A percentile compares a stretch with the other conserved stretches of the same genome.
Evolutionary conservation across 768 basidiomycete species (phyloP).

Genomic region (Calocera cornea): DNA sequence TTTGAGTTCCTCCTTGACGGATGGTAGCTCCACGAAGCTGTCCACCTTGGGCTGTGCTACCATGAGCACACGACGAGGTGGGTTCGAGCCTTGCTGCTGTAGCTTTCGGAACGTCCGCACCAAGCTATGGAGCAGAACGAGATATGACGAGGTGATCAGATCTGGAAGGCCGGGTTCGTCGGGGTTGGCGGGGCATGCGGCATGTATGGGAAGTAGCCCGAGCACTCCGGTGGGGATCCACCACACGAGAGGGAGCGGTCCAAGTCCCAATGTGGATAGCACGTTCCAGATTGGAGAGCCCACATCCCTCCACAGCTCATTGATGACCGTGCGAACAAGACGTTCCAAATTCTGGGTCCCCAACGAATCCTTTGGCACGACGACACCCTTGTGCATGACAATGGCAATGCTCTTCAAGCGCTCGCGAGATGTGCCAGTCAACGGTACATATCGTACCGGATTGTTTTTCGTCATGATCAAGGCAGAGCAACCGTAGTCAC

Average conservation of each 20-base stretch:
- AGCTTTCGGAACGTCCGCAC: neutral
- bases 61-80: neutral
- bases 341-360: neutral
- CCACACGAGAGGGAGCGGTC: slow-evolving; percentile 1
- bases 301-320: neutral
- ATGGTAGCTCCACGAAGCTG: neutral
- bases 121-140: neutral
- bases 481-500: neutral
- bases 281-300: neutral
- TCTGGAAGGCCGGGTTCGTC: neutral
- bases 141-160: slow-evolving; percentile 3
- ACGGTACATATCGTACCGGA: neutral
- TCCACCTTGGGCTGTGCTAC: neutral
- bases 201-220: neutral
- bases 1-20: neutral
- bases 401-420: neutral
- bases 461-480: neutral
- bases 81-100: neutral
- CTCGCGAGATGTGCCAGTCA: neutral
- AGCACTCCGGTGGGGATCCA: slow-evolving; percentile 1
- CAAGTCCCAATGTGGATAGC: neutral
- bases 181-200: neutral
- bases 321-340: neutral
- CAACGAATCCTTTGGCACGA: neutral
- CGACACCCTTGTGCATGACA: neutral